Evolutionary conservation across 805 yeast genomes (phyloP), one percentile per base, ranked within the genome.

Genomic region (Candida silvicultrix): DNA sequence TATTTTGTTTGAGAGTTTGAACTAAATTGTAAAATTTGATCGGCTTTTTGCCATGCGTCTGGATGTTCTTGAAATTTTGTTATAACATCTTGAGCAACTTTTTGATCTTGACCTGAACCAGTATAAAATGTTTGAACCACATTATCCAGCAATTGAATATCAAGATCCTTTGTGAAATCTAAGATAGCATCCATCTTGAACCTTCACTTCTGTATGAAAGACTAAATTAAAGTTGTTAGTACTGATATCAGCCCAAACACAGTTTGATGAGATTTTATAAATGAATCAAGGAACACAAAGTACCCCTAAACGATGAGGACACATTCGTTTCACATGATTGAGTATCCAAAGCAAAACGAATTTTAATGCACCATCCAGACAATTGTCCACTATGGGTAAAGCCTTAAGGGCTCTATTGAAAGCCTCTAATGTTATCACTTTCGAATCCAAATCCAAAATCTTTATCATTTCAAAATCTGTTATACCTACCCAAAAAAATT

Each of bases 21-120:
- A 3, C 95, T 81, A 51, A 71, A 74, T 54, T 90, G 89, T 53
- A 94, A 74, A 49, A 94, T 90, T 64, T 85, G 81, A 59, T 92
- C 98, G 31, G 95, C 94, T 46, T 85, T 78, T 54, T 85, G 88
- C 99, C 99, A 94, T 22, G 97, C 84, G 57, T 92, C 96, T 3
- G 94, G 95, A 64, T 89, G 85, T 51, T 89, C 95, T 66, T 94
- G 97, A 64, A 94, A 90, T 66, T 81, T 78, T 20, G 85, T 83
- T 57, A 86, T 74, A 9, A 84, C 68, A 35, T 74, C 73, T 65
- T 83, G 92, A 10, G 96, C 95, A 52, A 74, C 71, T 50, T 78
- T 79, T 56, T 83, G 89, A 37, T 67, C 71, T 11, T 70, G 65
- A 35, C 95, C 92, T 4, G 85, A 73, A 4, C 95, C 94, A 47